These are phyloP conservation scores for Colletotrichum simmondsii DNA, from an alignment of 2,329 filamentous ascomycete genomes.

Conservation along the genomic window DNA sequence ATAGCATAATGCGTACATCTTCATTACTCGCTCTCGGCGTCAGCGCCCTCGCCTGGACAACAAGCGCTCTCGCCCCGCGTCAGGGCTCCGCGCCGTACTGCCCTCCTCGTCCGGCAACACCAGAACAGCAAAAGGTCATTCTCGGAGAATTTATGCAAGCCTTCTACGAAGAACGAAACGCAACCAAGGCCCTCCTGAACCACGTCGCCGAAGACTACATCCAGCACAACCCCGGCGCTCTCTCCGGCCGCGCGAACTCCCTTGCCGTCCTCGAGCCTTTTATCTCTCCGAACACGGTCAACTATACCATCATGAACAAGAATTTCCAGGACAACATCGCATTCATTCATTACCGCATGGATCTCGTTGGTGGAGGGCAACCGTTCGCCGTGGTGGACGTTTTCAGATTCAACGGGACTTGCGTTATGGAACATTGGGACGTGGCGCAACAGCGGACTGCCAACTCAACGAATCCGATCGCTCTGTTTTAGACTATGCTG, in stretches of 20 bases:
- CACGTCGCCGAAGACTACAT: conserved; percentile 29
- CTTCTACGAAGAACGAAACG: conserved; percentile 22
- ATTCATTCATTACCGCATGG: conserved; percentile 28
- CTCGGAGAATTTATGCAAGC: conserved; percentile 23
- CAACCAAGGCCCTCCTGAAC: conserved; percentile 21
- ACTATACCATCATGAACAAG: conserved; percentile 16
- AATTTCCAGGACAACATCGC: conserved; percentile 17
- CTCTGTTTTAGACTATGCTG: conserved; percentile 9
- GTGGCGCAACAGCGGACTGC: conserved; percentile 19
- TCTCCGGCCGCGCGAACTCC: conserved; percentile 22
- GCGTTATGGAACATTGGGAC: conserved; percentile 35
- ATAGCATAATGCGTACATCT: not conserved
- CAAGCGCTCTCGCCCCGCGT: not conserved
- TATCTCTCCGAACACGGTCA: conserved; percentile 16
- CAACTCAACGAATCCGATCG: conserved; percentile 28
- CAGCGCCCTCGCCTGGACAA: conserved; percentile 19
- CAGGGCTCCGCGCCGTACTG: conserved; percentile 17
- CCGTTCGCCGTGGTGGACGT: conserved; percentile 27
- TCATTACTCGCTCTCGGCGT: conserved; percentile 13
- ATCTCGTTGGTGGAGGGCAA: not conserved
- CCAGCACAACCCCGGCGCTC: conserved; percentile 32
- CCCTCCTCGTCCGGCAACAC: conserved; percentile 4
- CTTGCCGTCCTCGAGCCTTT: conserved; percentile 10
- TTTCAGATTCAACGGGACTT: conserved; percentile 32
- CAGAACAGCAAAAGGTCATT: conserved; percentile 13